phyloP scores from a whole-genome alignment of 208 protist genomes.

The Leishmania braziliensis region DNA sequence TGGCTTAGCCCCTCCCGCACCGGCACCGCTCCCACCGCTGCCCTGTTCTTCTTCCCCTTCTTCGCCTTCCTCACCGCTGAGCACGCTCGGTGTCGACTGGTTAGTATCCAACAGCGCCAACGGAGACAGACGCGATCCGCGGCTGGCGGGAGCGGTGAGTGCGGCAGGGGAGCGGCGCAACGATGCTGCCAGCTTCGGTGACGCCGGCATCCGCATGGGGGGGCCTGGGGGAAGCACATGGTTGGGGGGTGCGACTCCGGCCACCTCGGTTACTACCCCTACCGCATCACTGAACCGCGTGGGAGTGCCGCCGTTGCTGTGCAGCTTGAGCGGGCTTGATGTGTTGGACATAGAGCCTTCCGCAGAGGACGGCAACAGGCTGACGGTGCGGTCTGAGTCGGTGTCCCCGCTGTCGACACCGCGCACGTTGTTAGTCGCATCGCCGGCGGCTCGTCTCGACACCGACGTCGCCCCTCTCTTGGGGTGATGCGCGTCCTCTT shows the following conservation, averaged over 20 bases:
- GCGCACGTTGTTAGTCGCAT: not conserved
- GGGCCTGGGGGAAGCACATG: not conserved
- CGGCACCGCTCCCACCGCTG: not conserved
- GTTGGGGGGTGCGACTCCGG: not conserved
- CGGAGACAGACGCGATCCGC: not conserved
- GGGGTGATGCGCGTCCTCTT: constrained; percentile 8
- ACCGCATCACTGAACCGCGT: not conserved
- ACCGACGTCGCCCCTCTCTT: not conserved
- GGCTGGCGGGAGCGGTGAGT: not conserved
- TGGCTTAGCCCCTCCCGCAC: not conserved
- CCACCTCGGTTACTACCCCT: not conserved
- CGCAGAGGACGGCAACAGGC: constrained; percentile 33
- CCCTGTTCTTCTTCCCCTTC: constrained; percentile 7
- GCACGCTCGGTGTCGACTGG: constrained; percentile 62
- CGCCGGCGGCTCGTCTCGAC: not conserved
- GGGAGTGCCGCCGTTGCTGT: constrained; percentile 6
- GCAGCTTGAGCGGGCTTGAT: constrained; percentile 24
- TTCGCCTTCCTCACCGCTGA: constrained; percentile 50
- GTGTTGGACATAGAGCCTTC: constrained; percentile 33
- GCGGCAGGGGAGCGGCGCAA: not conserved
- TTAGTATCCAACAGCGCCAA: constrained; percentile 31
- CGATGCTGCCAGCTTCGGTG: not conserved
- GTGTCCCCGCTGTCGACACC: constrained; percentile 8
- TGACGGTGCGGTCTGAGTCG: constrained; percentile 55
- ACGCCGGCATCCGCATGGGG: not conserved